Evolutionary conservation across 805 yeast genomes (phyloP).

Genomic region (Zygosaccharomyces bailii): DNA sequence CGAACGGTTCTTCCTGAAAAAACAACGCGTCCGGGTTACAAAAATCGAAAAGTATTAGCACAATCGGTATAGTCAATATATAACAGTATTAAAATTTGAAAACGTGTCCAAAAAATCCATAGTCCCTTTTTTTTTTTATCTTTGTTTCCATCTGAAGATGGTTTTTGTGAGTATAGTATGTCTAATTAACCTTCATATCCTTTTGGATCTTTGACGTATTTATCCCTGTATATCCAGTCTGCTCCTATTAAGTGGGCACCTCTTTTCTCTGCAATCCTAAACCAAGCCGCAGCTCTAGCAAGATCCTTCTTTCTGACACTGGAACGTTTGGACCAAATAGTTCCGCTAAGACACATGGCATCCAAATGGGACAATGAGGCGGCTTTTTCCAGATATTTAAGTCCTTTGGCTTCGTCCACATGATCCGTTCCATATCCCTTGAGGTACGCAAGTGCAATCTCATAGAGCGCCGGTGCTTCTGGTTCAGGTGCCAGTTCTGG

Average conservation of each 20-base stretch:
- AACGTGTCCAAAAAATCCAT: not conserved
- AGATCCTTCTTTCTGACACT: conserved; percentile 52
- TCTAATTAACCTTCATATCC: not conserved
- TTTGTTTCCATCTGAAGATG: not conserved
- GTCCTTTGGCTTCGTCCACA: conserved; percentile 53
- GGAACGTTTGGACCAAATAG: conserved; percentile 59
- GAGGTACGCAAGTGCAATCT: conserved; percentile 55
- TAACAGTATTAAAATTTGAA: not conserved
- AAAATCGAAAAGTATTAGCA: not conserved
- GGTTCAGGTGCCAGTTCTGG: conserved; percentile 43
- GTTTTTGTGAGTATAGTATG: not conserved
- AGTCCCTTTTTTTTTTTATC: not conserved
- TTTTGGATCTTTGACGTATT: conserved; percentile 42
- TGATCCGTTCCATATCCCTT: conserved; percentile 51
- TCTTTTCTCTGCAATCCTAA: conserved; percentile 57
- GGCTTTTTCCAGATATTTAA: conserved; percentile 58
- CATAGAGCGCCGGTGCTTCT: conserved; percentile 51
- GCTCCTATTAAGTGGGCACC: conserved; percentile 64
- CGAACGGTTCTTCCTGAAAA: not conserved
- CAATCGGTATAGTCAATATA: not conserved
- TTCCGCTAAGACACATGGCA: conserved; percentile 67
- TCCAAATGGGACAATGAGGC: conserved; percentile 65
- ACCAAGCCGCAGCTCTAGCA: conserved; percentile 65
- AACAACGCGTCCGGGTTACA: conserved; percentile 9
- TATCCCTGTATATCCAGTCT: conserved; percentile 72